Base-by-base conservation (phyloP, 805 yeast species). In the Hanseniaspora guilliermondii region DNA sequence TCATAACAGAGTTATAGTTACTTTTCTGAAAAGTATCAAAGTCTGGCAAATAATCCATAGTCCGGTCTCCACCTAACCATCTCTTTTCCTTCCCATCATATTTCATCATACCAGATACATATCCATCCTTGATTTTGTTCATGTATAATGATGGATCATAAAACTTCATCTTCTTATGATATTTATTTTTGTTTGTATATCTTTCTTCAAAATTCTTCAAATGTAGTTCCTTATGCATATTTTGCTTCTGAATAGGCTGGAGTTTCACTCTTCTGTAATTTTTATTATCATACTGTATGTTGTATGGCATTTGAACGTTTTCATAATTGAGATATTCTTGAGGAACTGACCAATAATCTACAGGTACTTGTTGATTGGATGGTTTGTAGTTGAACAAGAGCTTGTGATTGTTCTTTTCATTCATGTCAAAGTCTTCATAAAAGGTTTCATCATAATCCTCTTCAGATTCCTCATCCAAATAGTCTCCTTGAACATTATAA, bases 331-430 rank as follows among this genome's bases (percentile, higher is more conserved):
- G 19, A 6, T 30, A 8, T 25, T 44, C 47, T 11, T 30, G 32
- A 4, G 53, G 53, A 17, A 49, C 36, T 12, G 54, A 50, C 54
- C 54, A 50, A 24, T 50, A 50, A 25, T 50, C 48, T 7, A 50
- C 36, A 9, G 44, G 39, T 8, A 27, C 21, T 19, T 40, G 27
- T 21, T 17, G 33, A 16, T 32, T 35, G 6, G 40, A 6, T 2
- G 33, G 37, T 30, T 44, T 32, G 21, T 44, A 44, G 37, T 32
- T 44, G 25, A 44, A 21, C 9, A 44, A 24, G 3, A 44, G 38
- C 21, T 44, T 27, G 21, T 42, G 14, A 6, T 44, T 19, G 11
- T 44, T 30, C 7, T 44, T 32, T 8, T 36, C 36, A 32, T 44
- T 30, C 38, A 44, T 44, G 21, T 44, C 33, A 25, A 50, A 50